Evolutionary conservation across 345 rosid genomes (phyloP).

Genomic region (Dipteronia dyeriana): DNA sequence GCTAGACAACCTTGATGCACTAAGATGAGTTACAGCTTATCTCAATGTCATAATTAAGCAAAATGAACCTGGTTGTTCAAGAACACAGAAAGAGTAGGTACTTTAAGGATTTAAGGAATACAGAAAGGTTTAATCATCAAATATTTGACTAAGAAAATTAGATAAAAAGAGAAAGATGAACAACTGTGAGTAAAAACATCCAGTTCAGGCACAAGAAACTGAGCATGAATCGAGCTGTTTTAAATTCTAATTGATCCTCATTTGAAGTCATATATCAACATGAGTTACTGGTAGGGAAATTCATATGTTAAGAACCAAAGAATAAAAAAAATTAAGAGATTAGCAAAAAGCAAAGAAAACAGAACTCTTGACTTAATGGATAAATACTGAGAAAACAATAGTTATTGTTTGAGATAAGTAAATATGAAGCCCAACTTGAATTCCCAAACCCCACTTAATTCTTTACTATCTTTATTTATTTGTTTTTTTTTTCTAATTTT

Average conservation of each 20-base stretch:
- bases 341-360: not conserved
- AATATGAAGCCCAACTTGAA: slow-evolving; percentile 7
- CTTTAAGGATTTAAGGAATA: too few species aligned
- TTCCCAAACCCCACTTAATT: not conserved
- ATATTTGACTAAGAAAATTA: too few species aligned
- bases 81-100: too few species aligned
- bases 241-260: not conserved
- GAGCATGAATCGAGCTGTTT: not conserved
- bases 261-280: not conserved
- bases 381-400: not conserved
- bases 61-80: too few species aligned
- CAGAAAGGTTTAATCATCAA: too few species aligned
- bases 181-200: not conserved
- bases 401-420: not conserved
- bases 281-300: not conserved
- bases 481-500: not conserved
- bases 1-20: not conserved
- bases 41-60: not conserved
- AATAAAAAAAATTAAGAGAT: not conserved
- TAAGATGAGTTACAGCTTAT: not conserved
- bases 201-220: not conserved
- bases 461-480: not conserved
- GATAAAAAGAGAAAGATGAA: not conserved
- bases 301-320: not conserved
- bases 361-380: not conserved